phyloP scores from a whole-genome alignment of 2,329 filamentous ascomycete species.

The Domatiomyces catenatus region DNA sequence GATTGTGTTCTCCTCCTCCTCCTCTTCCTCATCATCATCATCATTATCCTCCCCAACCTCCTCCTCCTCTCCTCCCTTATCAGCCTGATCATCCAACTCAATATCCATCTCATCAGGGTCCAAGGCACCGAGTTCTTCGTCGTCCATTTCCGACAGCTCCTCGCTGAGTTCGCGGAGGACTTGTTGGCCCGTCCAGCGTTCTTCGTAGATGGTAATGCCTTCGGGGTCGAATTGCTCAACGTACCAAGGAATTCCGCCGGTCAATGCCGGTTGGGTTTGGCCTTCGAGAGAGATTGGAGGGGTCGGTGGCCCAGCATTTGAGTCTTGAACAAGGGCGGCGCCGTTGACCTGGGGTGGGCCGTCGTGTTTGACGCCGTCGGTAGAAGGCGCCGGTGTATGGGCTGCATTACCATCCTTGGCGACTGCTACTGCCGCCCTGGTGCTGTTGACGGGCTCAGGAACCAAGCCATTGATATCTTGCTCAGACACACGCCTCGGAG shows the following conservation, averaged over 20 bases:
- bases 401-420: conserved; percentile 4
- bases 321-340: conserved; percentile 33
- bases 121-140: conserved; percentile 68
- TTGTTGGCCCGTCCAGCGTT: conserved; percentile 58
- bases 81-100: background rate
- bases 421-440: background rate
- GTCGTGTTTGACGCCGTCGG: conserved; percentile 18
- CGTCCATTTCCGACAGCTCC: conserved; percentile 79
- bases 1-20: background rate
- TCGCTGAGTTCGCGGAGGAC: conserved; percentile 63
- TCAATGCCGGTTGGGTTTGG: conserved; percentile 36
- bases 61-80: too few relatives aligned
- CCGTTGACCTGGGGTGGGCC: conserved; percentile 18
- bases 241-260: conserved; percentile 80
- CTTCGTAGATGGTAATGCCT: conserved; percentile 65
- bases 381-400: conserved; percentile 18
- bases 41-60: too few relatives aligned
- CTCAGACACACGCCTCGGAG: conserved; percentile 18
- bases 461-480: conserved; percentile 2
- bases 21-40: too few relatives aligned
- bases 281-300: conserved; percentile 27
- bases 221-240: conserved; percentile 62
- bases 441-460: background rate
- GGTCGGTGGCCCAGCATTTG: conserved; percentile 22
- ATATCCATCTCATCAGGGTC: conserved; percentile 34